phyloP scores from a whole-genome alignment of 352 stramenopile genomes.

The Ochromonadaceae sp. region DNA sequence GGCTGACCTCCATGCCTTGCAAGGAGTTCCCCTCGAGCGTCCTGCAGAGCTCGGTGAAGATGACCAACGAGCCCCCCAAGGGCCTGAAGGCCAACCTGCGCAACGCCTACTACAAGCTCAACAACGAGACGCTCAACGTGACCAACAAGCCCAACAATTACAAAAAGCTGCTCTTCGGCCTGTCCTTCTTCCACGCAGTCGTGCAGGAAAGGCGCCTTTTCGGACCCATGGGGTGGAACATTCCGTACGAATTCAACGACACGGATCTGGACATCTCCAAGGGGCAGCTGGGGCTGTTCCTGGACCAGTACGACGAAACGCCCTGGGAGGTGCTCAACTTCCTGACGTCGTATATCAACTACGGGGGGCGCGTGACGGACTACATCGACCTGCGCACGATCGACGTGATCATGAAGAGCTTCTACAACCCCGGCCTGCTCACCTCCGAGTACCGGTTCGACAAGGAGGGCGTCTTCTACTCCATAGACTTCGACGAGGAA shows the following conservation, averaged over 20 bases:
- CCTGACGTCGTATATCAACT: conserved; percentile 83
- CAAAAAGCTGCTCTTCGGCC: conserved; percentile 79
- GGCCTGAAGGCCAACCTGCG: conserved; percentile 70
- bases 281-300: conserved; percentile 67
- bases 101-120: conserved; percentile 81
- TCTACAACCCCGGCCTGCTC: conserved; percentile 64
- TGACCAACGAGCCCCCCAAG: conserved; percentile 88
- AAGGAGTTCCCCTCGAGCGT: conserved; percentile 65
- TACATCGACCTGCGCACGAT: conserved; percentile 80
- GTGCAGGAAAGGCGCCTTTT: conserved; percentile 85
- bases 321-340: conserved; percentile 63
- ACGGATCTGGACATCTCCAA: conserved; percentile 83
- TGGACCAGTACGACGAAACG: conserved; percentile 73
- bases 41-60: conserved; percentile 85
- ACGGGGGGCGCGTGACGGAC: conserved; percentile 76
- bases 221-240: conserved; percentile 84
- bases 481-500: conserved; percentile 48
- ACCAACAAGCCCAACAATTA: conserved; percentile 68
- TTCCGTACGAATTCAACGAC: conserved; percentile 91
- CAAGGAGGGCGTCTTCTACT: conserved; percentile 57
- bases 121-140: conserved; percentile 55
- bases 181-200: conserved; percentile 54
- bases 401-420: conserved; percentile 73
- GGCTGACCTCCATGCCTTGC: conserved; percentile 66
- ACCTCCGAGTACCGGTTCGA: conserved; percentile 42